Evolutionary conservation across 2,329 filamentous ascomycete species (phyloP), one percentile per base, ranked within the genome.

Genomic region (Macroventuria anomochaeta): DNA sequence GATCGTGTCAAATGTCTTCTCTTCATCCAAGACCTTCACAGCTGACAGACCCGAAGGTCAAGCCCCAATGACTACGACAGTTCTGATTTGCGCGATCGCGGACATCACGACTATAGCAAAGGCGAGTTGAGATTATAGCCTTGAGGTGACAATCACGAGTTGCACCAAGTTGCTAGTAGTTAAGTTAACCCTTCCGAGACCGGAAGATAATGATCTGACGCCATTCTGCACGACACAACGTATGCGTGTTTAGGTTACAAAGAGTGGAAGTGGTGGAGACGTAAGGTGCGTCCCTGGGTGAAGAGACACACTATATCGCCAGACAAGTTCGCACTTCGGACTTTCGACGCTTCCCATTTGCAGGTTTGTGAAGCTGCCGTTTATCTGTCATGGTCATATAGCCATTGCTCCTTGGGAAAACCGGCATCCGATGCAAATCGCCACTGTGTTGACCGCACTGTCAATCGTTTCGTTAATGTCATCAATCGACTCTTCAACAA

Each of bases 1-100:
- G 49, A 87, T 41, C 5, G 46, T 83, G 2, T 76, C 69, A 60
- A 87, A 87, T 0, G 74, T 65, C 56, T 83, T 77, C 64, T 88
- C 85, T 15, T 41, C 50, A 4, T 53, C 50, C 28, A 47, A 26
- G 11, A 42, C 50, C 13, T 53, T 53, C 2, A 53, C 50, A 17
- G 50, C 50, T 5, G 50, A 47, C 6, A 53, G 18, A 5, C 42
- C 43, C 2, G 50, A 53, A 3, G 37, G 50, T 7, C 50, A 42
- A 31, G 42, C 37, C 10, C 50, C 50, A 7, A 53, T 42, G 1
- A 53, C 43, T 15, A 37, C 50, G 4, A 53, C 50, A 18, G 25
- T 53, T 8, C 18, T 31, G 17, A 26, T 29, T 7, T 18, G 13
- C 13, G 25, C 10, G 17, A 8, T 11, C 8, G 28, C 23, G 10